A percentile compares a stretch with the other conserved stretches of the same genome.
These are phyloP conservation scores for Caryopteris hybrid DNA, from an alignment of 305 asterid species.

Conservation along the genomic window DNA sequence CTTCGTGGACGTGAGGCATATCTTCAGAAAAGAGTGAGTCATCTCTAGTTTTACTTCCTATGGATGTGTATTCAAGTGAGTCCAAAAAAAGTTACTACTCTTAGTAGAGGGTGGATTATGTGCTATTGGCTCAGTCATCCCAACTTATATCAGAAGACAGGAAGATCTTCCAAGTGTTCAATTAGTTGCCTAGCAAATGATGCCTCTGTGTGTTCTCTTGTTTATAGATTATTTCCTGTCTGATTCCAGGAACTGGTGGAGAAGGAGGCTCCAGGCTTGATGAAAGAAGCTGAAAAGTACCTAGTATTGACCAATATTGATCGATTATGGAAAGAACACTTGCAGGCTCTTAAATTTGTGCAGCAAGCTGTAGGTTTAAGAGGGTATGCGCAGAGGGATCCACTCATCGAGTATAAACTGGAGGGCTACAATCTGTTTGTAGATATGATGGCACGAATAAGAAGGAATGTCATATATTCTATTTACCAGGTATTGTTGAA, in stretches of 20 bases:
- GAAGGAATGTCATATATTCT: slow-evolving; percentile 93
- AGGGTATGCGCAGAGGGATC: slow-evolving; percentile 99
- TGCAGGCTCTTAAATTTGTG: slow-evolving; percentile 96
- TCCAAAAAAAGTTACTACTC: neutral
- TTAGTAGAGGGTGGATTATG: neutral
- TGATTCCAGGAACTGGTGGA: slow-evolving; percentile 71
- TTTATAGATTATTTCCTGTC: neutral
- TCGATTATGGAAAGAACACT: slow-evolving; percentile 96
- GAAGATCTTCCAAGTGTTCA: neutral
- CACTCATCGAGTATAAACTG: slow-evolving; percentile 92
- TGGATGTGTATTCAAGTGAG: neutral
- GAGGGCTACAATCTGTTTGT: slow-evolving; percentile 98
- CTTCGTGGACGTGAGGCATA: slow-evolving; percentile 88
- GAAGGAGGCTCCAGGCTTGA: slow-evolving; percentile 89
- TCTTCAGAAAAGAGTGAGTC: slow-evolving; percentile 76
- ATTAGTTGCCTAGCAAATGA: neutral
- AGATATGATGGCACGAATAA: slow-evolving; percentile 97
- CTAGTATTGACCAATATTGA: slow-evolving; percentile 86
- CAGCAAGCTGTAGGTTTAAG: slow-evolving; percentile 98
- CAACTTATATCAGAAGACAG: neutral
- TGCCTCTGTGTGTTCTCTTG: neutral
- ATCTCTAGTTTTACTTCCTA: slow-evolving; percentile 7
- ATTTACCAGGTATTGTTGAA: slow-evolving; percentile 70
- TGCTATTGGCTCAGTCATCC: neutral
- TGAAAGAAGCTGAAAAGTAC: slow-evolving; percentile 97